These are phyloP conservation scores for Rhynchosporium graminicola DNA, from an alignment of 2,329 filamentous ascomycete genomes.

Conservation along the genomic window DNA sequence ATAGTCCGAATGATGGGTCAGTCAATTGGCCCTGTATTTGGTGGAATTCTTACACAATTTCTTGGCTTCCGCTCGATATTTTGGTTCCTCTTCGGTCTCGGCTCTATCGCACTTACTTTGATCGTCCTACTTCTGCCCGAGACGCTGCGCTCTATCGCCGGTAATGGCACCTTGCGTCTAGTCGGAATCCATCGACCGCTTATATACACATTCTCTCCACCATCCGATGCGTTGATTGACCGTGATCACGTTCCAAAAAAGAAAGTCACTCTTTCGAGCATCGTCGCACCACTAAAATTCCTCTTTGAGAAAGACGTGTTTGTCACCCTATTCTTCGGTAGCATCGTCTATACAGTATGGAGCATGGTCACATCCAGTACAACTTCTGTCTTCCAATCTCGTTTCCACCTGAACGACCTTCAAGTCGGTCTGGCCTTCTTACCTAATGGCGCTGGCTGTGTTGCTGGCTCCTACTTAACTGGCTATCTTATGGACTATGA, in stretches of 20 bases:
- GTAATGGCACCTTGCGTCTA: constrained; percentile 44
- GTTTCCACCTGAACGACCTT: constrained; percentile 44
- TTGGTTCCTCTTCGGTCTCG: constrained; percentile 45
- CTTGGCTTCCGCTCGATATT: constrained; percentile 45
- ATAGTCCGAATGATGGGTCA: constrained; percentile 46
- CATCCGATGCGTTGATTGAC: constrained; percentile 9
- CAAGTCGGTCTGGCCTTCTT: constrained; percentile 46
- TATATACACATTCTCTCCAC: constrained; percentile 37
- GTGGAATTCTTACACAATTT: constrained; percentile 41
- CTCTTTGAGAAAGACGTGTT: constrained; percentile 40
- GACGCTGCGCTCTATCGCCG: constrained; percentile 45
- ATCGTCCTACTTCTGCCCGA: constrained; percentile 47
- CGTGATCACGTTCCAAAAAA: constrained; percentile 22
- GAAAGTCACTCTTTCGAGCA: constrained; percentile 40
- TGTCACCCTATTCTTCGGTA: constrained; percentile 46
- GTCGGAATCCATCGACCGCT: constrained; percentile 45
- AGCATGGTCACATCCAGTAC: constrained; percentile 51
- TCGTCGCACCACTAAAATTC: constrained; percentile 43
- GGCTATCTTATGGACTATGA: constrained; percentile 46
- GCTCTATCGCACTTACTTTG: constrained; percentile 41
- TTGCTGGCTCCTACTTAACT: constrained; percentile 44
- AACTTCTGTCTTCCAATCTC: constrained; percentile 42
- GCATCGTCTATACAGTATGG: constrained; percentile 49
- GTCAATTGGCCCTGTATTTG: constrained; percentile 48
- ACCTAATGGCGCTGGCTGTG: constrained; percentile 46